A percentile compares a stretch with the other conserved stretches of the same genome.
Evolutionary conservation across 1,284 basidiomycete genomes (phyloP).

Genomic region (Tylopilus sp.): DNA sequence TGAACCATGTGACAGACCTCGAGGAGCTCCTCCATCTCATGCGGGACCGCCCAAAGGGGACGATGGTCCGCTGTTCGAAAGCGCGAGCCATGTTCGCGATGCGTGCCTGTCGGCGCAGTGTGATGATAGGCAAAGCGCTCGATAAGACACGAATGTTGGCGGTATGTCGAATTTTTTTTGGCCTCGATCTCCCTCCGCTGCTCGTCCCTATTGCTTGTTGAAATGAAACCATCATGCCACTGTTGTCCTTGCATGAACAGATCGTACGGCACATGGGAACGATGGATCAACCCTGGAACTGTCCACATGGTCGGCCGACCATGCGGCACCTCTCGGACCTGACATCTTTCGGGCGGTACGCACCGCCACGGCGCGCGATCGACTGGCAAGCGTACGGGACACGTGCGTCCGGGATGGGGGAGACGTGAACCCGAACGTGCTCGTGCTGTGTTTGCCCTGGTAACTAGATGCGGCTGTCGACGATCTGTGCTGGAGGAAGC

Average conservation of each 20-base stretch:
- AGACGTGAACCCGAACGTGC: not conserved
- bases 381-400: conserved; percentile 26
- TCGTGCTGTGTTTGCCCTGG: not conserved
- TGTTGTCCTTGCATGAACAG: conserved; percentile 36
- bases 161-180: conserved; percentile 41
- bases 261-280: conserved; percentile 91
- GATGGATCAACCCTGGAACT: conserved; percentile 98
- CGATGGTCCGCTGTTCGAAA: conserved; percentile 88
- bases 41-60: conserved; percentile 69
- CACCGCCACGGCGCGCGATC: conserved; percentile 7
- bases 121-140: conserved; percentile 92
- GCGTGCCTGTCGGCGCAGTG: conserved; percentile 92
- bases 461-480: not conserved
- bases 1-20: conserved; percentile 61
- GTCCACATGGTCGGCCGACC: conserved; percentile 93
- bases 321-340: conserved; percentile 75
- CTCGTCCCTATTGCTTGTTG: not conserved
- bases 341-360: conserved; percentile 28
- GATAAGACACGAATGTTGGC: conserved; percentile 74
- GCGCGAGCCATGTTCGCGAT: conserved; percentile 96
- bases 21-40: conserved; percentile 90
- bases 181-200: not conserved
- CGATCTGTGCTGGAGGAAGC: not conserved
- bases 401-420: not conserved
- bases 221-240: not conserved